These are phyloP conservation scores for Neonectria punicea DNA, from an alignment of 2,329 filamentous ascomycete species.

Conservation along the genomic window DNA sequence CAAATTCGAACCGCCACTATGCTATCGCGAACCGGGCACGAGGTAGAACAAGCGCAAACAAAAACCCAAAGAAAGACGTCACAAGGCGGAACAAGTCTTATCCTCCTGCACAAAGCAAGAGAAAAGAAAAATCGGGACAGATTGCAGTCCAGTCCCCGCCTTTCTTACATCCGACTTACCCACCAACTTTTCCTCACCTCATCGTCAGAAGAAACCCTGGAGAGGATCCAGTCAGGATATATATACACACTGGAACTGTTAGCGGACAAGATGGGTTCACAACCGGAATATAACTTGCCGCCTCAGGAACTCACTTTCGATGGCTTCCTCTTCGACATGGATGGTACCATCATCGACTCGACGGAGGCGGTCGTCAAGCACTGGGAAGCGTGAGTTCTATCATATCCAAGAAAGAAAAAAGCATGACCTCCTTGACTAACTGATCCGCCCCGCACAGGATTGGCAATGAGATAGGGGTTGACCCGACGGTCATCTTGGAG, in stretches of 20 bases:
- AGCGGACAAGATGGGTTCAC: slow-evolving; percentile 46
- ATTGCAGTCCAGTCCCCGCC: background rate
- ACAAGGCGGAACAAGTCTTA: slow-evolving; percentile 2
- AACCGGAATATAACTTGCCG: slow-evolving; percentile 54
- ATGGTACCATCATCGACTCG: slow-evolving; percentile 86
- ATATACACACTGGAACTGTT: background rate
- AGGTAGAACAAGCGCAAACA: slow-evolving; percentile 1
- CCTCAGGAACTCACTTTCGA: slow-evolving; percentile 61
- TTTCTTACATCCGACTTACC: background rate
- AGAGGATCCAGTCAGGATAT: background rate
- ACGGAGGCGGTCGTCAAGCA: slow-evolving; percentile 81
- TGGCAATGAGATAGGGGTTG: slow-evolving; percentile 83
- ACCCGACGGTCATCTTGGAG: slow-evolving; percentile 84
- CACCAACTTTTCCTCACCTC: background rate
- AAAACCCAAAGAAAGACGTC: background rate
- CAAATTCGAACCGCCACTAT: slow-evolving; percentile 16
- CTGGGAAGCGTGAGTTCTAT: slow-evolving; percentile 71
- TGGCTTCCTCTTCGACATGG: slow-evolving; percentile 78
- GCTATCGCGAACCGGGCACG: slow-evolving; percentile 8
- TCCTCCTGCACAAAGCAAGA: background rate
- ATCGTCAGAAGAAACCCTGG: background rate
- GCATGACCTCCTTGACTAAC: slow-evolving; percentile 7
- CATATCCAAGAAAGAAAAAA: background rate
- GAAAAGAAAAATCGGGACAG: background rate
- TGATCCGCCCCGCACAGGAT: slow-evolving; percentile 60